Evolutionary conservation across 2,329 filamentous ascomycete genomes (phyloP).

Genomic region (Pseudogymnoascus sp.): DNA sequence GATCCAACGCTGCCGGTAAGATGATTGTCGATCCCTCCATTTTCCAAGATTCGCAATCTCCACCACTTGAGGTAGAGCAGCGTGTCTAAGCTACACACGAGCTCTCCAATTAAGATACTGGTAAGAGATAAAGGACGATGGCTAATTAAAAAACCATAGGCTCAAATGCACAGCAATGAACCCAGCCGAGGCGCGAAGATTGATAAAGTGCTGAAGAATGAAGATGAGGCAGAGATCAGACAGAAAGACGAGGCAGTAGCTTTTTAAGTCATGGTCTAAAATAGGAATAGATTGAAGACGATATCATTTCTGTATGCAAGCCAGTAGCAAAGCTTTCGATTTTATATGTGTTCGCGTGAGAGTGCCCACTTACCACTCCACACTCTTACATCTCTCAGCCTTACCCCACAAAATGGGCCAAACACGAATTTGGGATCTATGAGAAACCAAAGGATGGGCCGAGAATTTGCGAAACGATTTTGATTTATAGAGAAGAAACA

Average conservation of each 20-base stretch:
- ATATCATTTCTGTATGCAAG: background rate
- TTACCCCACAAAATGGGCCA: conserved; percentile 1
- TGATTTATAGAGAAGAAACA: background rate
- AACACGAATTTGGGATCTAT: background rate
- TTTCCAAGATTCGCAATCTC: conserved; percentile 15
- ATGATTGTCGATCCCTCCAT: conserved; percentile 22
- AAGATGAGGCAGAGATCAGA: conserved; percentile 56
- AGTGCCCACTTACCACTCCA: background rate
- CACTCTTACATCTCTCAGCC: background rate
- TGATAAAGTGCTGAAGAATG: conserved; percentile 57
- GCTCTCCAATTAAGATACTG: background rate
- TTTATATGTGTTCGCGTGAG: background rate
- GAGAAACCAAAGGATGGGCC: background rate
- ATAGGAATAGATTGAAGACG: background rate
- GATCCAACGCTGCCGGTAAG: conserved; percentile 53
- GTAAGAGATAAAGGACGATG: background rate
- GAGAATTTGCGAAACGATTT: background rate
- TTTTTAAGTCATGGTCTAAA: background rate
- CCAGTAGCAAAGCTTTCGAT: background rate
- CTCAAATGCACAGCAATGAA: conserved; percentile 61
- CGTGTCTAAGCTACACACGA: background rate
- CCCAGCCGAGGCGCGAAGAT: conserved; percentile 64
- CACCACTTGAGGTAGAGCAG: background rate
- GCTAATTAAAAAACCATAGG: conserved; percentile 30
- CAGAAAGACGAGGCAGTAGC: conserved; percentile 40